Evolutionary conservation across 352 stramenopile species (phyloP), one percentile per base, ranked within the genome.

Genomic region (Lagenidium giganteum): DNA sequence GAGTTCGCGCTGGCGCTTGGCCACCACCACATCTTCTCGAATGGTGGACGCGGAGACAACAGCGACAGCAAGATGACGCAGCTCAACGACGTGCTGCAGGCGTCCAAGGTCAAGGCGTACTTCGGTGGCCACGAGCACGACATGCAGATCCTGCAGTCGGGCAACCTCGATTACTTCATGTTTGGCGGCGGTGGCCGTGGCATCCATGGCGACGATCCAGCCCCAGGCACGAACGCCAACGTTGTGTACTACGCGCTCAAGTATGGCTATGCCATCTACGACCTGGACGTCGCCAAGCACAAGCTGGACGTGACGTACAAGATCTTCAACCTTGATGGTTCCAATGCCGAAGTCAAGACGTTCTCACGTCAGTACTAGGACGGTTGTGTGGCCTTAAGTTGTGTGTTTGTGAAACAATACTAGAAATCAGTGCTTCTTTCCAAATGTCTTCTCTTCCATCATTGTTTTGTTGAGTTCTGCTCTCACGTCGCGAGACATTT

Each of bases 1-100:
- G 53, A 53, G 9, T 57, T 57, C 37, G 46, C 31, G 30, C 35
- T 62, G 14, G 40, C 46, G 16, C 42, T 53, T 32, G 46, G 46
- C 28, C 53, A 62, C 47, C 46, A 57, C 47, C 53, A 62, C 35
- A 38, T 62, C 13, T 62, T 36, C 36, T 62, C 53, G 31, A 29
- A 27, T 12, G 53, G 46, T 23, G 35, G 34, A 18, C 40, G 41
- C 23, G 53, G 53, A 13, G 53, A 62, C 42, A 22, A 52, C 9
- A 42, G 4, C 1, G 39, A 54, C 14, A 36, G 38, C 4, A 33
- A 14, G 13, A 28, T 61, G 24, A 51, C 25, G 27, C 51, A 39
- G 14, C 44, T 54, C 24, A 51, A 54, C 38, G 51, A 32, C 18
- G 12, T 57, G 13, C 9, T 62, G 7, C 27, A 56, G 31, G 24